Evolutionary conservation across 2,329 filamentous ascomycete species (phyloP).

Genomic region (Aureobasidium uvarum): DNA sequence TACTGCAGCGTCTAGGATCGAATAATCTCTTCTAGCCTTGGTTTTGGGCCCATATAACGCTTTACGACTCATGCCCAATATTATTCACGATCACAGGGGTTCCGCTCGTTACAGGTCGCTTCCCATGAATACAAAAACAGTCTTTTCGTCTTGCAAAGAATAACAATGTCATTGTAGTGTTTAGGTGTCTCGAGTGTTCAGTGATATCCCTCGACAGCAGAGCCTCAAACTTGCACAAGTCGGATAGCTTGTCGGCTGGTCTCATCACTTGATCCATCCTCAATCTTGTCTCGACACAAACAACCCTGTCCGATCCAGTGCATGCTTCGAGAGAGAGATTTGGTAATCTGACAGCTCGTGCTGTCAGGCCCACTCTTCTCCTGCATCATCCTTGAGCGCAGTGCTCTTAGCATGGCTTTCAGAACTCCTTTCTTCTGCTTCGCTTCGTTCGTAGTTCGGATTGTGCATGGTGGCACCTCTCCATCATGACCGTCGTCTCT

Average conservation of each 20-base stretch:
- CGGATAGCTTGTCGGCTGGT: neutral
- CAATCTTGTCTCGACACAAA: conserved; percentile 6
- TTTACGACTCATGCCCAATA: conserved; percentile 17
- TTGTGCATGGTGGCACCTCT: neutral
- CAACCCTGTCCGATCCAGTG: neutral
- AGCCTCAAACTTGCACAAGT: neutral
- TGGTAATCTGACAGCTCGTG: neutral
- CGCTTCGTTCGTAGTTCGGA: neutral
- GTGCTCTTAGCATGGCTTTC: neutral
- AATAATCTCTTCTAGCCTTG: neutral
- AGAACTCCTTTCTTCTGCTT: neutral
- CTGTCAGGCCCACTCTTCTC: too few relatives aligned
- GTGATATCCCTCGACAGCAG: neutral
- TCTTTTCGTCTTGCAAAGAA: neutral
- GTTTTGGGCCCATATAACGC: neutral
- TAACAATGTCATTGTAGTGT: neutral
- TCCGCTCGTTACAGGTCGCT: neutral
- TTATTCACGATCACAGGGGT: conserved; percentile 3
- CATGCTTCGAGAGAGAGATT: neutral
- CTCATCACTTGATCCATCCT: neutral
- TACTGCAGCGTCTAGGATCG: neutral
- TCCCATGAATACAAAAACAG: conserved; percentile 6
- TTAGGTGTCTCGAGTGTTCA: conserved; percentile 11
- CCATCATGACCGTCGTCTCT: neutral
- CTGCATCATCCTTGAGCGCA: neutral